phyloP scores from a whole-genome alignment of 345 rosid species.

The Brassica incana region DNA sequence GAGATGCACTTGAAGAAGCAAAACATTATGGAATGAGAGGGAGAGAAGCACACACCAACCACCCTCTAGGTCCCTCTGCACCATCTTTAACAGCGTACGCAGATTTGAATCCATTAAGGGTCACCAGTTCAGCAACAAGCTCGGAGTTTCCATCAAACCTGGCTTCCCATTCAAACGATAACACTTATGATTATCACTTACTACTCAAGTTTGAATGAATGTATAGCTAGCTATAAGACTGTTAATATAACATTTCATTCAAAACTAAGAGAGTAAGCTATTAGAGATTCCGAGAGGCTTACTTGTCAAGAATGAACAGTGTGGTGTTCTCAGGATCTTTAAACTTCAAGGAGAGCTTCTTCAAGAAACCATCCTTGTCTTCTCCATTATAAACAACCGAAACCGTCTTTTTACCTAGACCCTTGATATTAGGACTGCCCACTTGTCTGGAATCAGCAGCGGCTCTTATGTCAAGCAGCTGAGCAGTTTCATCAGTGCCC shows the following conservation, averaged over 20 bases:
- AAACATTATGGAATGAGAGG: not conserved
- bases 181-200: not conserved
- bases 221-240: not conserved
- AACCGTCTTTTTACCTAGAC: conserved; percentile 71
- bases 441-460: conserved; percentile 60
- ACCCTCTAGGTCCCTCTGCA: conserved; percentile 92
- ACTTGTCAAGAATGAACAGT: conserved; percentile 91
- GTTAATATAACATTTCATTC: no score
- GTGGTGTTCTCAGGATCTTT: conserved; percentile 82
- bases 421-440: conserved; percentile 72
- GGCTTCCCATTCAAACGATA: conserved; percentile 53
- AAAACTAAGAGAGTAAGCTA: not conserved
- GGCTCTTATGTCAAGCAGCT: conserved; percentile 83
- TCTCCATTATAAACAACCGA: conserved; percentile 62
- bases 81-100: conserved; percentile 96
- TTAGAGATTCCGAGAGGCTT: conserved; percentile 40
- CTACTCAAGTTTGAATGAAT: not conserved
- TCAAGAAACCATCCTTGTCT: conserved; percentile 83
- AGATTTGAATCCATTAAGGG: conserved; percentile 90
- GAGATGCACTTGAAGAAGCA: not conserved
- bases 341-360: conserved; percentile 84
- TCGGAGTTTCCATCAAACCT: conserved; percentile 94
- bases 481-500: conserved; percentile 69
- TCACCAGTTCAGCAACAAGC: conserved; percentile 81
- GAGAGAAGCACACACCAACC: conserved; percentile 62